These are phyloP conservation scores for Mucor sp. DNA, from an alignment of 371 early-diverging fungal genomes.

Conservation along the genomic window DNA sequence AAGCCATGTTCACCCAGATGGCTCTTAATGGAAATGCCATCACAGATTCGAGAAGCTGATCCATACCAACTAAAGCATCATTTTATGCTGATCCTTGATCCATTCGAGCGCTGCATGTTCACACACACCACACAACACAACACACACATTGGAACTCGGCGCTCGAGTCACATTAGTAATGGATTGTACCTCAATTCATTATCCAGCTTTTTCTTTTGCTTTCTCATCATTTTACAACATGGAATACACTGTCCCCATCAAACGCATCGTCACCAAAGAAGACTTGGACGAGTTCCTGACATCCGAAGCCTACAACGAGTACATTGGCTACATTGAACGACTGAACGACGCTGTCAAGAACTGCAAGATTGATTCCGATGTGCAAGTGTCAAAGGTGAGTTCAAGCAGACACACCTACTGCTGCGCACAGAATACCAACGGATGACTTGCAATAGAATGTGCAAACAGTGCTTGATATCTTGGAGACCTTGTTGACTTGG, in stretches of 20 bases:
- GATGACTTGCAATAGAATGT: conserved; percentile 45
- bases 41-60: not conserved
- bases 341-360: conserved; percentile 78
- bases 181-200: not conserved
- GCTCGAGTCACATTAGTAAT: not conserved
- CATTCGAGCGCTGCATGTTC: too few relatives aligned
- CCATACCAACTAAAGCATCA: not conserved
- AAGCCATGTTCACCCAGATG: not conserved
- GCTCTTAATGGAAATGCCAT: too few relatives aligned
- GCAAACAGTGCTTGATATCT: conserved; percentile 56
- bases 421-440: not conserved
- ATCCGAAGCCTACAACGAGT: conserved; percentile 66
- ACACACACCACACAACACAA: too few relatives aligned
- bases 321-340: conserved; percentile 67
- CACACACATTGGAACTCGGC: not conserved
- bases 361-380: conserved; percentile 52
- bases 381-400: conserved; percentile 53
- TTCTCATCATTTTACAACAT: not conserved
- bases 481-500: conserved; percentile 65
- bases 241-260: conserved; percentile 53
- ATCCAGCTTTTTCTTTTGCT: not conserved
- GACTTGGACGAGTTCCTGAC: conserved; percentile 79
- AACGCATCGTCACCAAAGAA: conserved; percentile 83
- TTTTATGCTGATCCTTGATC: not conserved
- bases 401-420: not conserved